Evolutionary conservation across 495 filamentous ascomycete genomes (phyloP), one percentile per base, ranked within the genome.

Genomic region (Cercophora sp.): DNA sequence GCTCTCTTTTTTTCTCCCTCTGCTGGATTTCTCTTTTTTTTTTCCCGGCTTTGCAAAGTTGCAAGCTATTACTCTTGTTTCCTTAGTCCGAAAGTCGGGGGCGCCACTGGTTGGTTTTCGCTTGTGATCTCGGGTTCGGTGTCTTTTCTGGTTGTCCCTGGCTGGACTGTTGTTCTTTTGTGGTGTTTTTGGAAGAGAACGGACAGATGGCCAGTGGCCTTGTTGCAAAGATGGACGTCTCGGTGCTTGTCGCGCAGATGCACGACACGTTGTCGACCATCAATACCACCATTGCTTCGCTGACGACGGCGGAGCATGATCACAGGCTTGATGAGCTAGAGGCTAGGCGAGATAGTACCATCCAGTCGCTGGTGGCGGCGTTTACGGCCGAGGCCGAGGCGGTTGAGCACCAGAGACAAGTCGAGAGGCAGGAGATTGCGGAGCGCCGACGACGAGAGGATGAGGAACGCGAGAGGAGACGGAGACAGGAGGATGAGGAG

Each of bases 211-310:
- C 41, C 11, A 27, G 22, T 13, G 41, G 24, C 43, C 19, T 32
- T 10, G 15, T 27, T 13, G 46, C 39, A 41, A 54, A n/a, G 5
- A 60, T 64, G 56, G 65, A 70, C 34, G 57, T 70, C 51, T 55
- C 62, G 10, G 44, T 36, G 19, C 61, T 72, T 13, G 56, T 72
- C 16, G 19, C 58, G 27, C 55, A 70, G 49, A 63, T 72, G 65
- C 67, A 70, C 35, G 60, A 68, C 20, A 71, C 60, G 8, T 54
- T 72, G 11, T 61, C 64, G 0, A 45, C 60, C 2, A 69, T 72
- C 36, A 60, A 64, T 36, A 36, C 3, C 18, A 66, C 70, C 6
- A 34, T 72, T 18, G 57, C 51, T 3, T 41, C 48, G 3, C 52
- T 71, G 18, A 53, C 62, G n/a, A 54, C 61, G 6, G 35, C 52